These are phyloP conservation scores for Aspergillus funiculosus DNA, from an alignment of 495 filamentous ascomycete species.

Conservation along the genomic window DNA sequence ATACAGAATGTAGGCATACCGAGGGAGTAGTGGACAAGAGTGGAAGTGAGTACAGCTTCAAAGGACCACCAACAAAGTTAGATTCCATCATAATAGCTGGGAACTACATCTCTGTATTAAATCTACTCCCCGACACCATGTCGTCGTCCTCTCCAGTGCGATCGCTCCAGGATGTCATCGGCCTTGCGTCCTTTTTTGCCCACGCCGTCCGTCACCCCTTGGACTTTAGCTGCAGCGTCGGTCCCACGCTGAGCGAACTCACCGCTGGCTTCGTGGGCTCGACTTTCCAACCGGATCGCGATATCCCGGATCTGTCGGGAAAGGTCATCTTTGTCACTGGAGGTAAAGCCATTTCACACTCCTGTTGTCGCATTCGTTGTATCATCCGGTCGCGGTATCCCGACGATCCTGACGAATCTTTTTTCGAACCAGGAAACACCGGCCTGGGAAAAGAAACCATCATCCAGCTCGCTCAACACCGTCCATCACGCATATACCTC, in stretches of 20 bases:
- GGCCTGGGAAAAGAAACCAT: constrained; percentile 64
- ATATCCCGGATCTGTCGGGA: constrained; percentile 51
- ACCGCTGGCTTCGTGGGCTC: constrained; percentile 35
- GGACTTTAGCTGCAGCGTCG: constrained; percentile 32
- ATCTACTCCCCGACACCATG: no score
- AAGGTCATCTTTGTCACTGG: constrained; percentile 61
- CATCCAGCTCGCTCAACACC: constrained; percentile 54
- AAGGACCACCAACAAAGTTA: no score
- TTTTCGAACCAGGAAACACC: constrained; percentile 46
- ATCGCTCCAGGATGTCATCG: constrained; percentile 5
- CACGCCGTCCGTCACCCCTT: constrained; percentile 31
- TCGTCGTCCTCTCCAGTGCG: constrained; percentile 5
- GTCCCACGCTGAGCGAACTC: constrained; percentile 37
- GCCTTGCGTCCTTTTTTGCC: constrained; percentile 13
- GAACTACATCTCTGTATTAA: no score
- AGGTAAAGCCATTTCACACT: constrained; percentile 31
- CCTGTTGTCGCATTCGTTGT: no score
- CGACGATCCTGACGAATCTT: neutral
- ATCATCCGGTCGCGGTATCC: no score
- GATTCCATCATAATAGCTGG: no score
- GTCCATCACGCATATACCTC: constrained; percentile 57
- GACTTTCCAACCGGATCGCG: constrained; percentile 48
- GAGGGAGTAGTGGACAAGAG: no score
- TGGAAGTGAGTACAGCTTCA: no score
- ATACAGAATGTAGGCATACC: no score